Percentiles rank a stretch among this genome's conserved stretches.
Evolutionary conservation across 441 rosid species (phyloP).

Genomic region (Breynia disticha): DNA sequence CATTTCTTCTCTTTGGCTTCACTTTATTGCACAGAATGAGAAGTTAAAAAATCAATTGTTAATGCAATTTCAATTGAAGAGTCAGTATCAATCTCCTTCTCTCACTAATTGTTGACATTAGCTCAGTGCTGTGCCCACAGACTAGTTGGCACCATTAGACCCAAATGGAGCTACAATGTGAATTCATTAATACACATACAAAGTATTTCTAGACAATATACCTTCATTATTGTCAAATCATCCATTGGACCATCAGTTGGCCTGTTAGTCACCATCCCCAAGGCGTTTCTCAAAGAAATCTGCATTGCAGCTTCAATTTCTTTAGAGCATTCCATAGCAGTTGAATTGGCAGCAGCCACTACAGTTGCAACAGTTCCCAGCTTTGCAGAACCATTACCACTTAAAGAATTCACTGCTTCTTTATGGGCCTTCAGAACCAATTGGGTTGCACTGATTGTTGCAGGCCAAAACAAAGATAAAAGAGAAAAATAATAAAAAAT

Average conservation of each 20-base stretch:
- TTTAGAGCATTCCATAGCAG: conserved; percentile 77
- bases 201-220: conserved; percentile 15
- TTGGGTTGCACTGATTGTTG: conserved; percentile 59
- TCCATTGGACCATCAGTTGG: conserved; percentile 80
- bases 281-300: conserved; percentile 79
- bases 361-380: conserved; percentile 91
- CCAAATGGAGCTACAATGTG: neutral
- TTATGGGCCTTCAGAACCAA: conserved; percentile 91
- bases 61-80: no score
- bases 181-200: neutral
- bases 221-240: conserved; percentile 92
- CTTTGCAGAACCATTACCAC: conserved; percentile 83
- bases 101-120: no score
- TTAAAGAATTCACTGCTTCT: conserved; percentile 88
- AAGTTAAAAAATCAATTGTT: no score
- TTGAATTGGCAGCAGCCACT: conserved; percentile 97
- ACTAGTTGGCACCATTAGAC: no score
- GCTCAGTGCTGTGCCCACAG: no score
- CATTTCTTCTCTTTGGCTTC: no score
- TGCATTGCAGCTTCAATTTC: conserved; percentile 98
- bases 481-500: neutral
- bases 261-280: conserved; percentile 51
- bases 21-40: no score
- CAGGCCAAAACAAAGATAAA: conserved; percentile 11
- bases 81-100: no score